Base-by-base conservation (phyloP, 495 filamentous ascomycete genomes). In the Patellaria atrata region DNA sequence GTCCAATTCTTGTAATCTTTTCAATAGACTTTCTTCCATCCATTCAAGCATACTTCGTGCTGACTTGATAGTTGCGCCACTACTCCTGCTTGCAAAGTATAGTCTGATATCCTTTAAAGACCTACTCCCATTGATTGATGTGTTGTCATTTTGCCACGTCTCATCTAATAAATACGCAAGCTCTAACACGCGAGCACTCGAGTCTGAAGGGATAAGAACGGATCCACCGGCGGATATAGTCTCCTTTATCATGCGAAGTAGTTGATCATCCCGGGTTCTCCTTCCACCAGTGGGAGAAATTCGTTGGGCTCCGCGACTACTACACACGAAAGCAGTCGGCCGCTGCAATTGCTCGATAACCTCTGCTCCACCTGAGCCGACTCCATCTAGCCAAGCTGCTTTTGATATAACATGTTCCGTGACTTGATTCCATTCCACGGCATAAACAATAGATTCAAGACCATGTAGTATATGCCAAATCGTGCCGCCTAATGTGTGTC, bases 401-500 rank as follows among this genome's bases (percentile, higher is more conserved):
- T 86, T 89, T 2, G 87, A 71, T 26, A 91, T 71, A 9, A 94
- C 82, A 62, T 92, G 91, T 55, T 99, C 89, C 30, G 82, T 69
- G 8, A 75, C 80, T 53, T 94, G 84, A 48, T 94, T 94, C 89
- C 91, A 99, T 48, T 96, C 87, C 10, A 94, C 79, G 1, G 91
- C 87, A 44, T 99, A 94, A 9, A 96, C 86, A 23, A 99, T 89
- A 1, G 84, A 92, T 52, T 99, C 89, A 53, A 94, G 68, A 1
- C 85, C 85, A 63, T 96, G 85, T 38, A 94, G 89, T 42, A 99
- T 84, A 51, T 96, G 87, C 89, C 89, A 99, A 58, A 99, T 93
- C 17, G 89, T 93, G 39, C 89, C 89, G 47, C 89, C 89, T 0
- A 96, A 71, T 0, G 86, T 93, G 53, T 94, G 87, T 20, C 89